Evolutionary conservation across 2,329 filamentous ascomycete species (phyloP).

Genomic region (Acrodontium crateriforme): DNA sequence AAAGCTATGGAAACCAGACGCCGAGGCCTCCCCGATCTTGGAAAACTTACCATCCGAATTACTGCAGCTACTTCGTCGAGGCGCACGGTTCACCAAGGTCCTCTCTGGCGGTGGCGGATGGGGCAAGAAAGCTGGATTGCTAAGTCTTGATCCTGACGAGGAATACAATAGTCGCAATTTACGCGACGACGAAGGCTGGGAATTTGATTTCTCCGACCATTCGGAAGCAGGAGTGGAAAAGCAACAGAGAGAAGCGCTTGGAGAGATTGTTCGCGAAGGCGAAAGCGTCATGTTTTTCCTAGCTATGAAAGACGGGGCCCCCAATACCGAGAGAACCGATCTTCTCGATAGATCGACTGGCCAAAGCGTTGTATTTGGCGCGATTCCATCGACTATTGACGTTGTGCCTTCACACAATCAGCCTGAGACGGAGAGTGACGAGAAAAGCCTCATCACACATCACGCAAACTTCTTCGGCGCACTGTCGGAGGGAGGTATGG

Average conservation of each 20-base stretch:
- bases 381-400: conserved; percentile 32
- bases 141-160: conserved; percentile 62
- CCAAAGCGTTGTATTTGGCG: conserved; percentile 22
- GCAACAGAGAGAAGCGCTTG: conserved; percentile 28
- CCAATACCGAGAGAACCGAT: conserved; percentile 3
- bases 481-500: conserved; percentile 47
- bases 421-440: conserved; percentile 5
- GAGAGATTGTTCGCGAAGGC: conserved; percentile 47
- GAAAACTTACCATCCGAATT: not conserved
- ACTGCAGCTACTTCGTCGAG: conserved; percentile 8
- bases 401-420: conserved; percentile 6
- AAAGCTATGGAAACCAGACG: conserved; percentile 13
- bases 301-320: conserved; percentile 6
- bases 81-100: conserved; percentile 33
- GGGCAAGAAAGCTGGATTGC: conserved; percentile 64
- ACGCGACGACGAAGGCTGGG: conserved; percentile 42
- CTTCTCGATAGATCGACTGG: not conserved
- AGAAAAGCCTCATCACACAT: conserved; percentile 1
- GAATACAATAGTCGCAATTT: conserved; percentile 37
- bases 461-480: conserved; percentile 43
- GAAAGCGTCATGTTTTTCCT: conserved; percentile 53
- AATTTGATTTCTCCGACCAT: conserved; percentile 28
- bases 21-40: not conserved
- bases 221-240: conserved; percentile 19
- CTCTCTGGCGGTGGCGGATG: conserved; percentile 75